These are phyloP conservation scores for Paspalum vaginatum DNA, from an alignment of 176 grass and related monocot genomes.

Conservation along the genomic window DNA sequence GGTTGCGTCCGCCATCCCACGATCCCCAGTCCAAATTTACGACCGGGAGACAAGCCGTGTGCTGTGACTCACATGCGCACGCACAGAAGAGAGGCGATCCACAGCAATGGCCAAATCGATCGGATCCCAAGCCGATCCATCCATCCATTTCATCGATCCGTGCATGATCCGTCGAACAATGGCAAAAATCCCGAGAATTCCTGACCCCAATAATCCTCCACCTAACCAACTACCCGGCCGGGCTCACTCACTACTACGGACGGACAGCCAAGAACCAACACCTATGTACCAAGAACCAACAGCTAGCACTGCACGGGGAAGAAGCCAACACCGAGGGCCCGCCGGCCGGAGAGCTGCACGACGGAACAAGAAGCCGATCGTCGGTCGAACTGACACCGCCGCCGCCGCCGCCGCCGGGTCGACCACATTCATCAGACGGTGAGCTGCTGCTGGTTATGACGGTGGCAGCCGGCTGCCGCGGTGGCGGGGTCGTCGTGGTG, in stretches of 20 bases:
- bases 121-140: conserved; percentile 30
- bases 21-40: conserved; percentile 29
- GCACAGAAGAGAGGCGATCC: background rate
- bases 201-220: conserved; percentile 9
- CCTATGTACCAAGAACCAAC: conserved; percentile 45
- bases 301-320: background rate
- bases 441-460: conserved; percentile 61
- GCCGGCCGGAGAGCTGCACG: background rate
- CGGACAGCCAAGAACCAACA: too few species aligned
- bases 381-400: too few species aligned
- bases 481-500: conserved; percentile 59
- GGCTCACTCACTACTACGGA: conserved; percentile 10
- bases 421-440: conserved; percentile 78
- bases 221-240: conserved; percentile 24
- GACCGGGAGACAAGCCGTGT: conserved; percentile 42
- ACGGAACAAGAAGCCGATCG: too few species aligned
- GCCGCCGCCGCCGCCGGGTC: too few species aligned
- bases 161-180: conserved; percentile 35
- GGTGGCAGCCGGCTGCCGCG: conserved; percentile 31
- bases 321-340: conserved; percentile 22
- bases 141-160: conserved; percentile 35
- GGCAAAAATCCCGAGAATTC: conserved; percentile 33
- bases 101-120: conserved; percentile 29
- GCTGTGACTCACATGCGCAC: conserved; percentile 60
- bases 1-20: conserved; percentile 29